phyloP scores from a whole-genome alignment of 106 monocot genomes.

The Dioscorea alata region DNA sequence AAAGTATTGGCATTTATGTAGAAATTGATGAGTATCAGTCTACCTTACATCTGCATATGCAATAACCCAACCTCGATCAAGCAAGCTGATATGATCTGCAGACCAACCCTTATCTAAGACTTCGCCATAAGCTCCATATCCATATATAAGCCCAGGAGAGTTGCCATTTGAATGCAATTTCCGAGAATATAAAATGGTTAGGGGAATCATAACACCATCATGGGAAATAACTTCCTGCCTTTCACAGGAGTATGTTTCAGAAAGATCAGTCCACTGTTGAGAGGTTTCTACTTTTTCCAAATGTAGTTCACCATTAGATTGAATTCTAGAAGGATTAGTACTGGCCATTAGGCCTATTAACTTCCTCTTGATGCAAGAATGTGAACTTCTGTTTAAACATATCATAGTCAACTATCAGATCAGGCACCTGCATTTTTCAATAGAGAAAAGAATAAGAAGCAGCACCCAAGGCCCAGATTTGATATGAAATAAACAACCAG shows the following conservation, averaged over 20 bases:
- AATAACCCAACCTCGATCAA: constrained; percentile 82
- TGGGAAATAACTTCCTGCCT: constrained; percentile 68
- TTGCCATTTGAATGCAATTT: constrained; percentile 25
- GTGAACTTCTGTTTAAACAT: constrained; percentile 47
- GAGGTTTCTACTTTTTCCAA: constrained; percentile 12
- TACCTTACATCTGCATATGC: constrained; percentile 99
- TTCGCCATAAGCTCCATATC: constrained; percentile 98
- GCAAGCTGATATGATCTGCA: constrained; percentile 63
- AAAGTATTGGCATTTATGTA: no score
- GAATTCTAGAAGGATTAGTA: constrained; percentile 7
- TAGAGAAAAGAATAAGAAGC: not conserved
- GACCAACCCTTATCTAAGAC: constrained; percentile 88
- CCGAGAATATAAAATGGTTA: constrained; percentile 65
- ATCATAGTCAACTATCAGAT: constrained; percentile 80
- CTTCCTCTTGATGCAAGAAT: constrained; percentile 78
- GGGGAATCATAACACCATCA: constrained; percentile 67
- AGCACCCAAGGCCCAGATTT: no score
- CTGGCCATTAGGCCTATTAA: constrained; percentile 22
- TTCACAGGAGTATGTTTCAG: constrained; percentile 49
- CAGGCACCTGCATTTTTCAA: constrained; percentile 68
- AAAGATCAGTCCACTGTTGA: constrained; percentile 52
- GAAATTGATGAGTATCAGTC: no score
- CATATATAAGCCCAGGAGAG: constrained; percentile 79
- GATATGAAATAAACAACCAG: no score
- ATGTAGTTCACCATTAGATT: constrained; percentile 11